Percentiles rank a stretch among this genome's conserved stretches.
Conservation (phyloP, 371 early-diverging fungal genomes). For the Smittium culicis region DNA sequence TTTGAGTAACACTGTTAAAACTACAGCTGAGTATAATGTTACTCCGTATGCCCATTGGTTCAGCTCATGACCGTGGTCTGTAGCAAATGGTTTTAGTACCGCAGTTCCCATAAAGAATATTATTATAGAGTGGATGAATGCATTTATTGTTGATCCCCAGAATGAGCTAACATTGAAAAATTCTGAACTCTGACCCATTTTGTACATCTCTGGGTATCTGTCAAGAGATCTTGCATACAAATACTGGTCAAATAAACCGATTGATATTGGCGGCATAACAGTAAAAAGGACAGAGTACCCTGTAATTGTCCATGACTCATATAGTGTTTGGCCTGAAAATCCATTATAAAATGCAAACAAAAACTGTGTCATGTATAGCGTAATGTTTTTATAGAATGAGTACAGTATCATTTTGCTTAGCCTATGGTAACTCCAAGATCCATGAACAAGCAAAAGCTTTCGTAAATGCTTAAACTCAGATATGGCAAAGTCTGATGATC, state of each 20-base stretch:
- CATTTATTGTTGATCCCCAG: constrained; percentile 89
- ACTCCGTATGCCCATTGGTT: constrained; percentile 71
- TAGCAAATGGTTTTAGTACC: constrained; percentile 45
- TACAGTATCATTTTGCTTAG: constrained; percentile 72
- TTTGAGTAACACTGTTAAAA: constrained; percentile 67
- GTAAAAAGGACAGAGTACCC: constrained; percentile 84
- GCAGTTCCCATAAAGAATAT: constrained; percentile 46
- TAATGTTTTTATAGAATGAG: constrained; percentile 94
- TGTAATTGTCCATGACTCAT: constrained; percentile 88
- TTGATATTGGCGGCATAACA: constrained; percentile 69
- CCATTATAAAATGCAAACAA: constrained; percentile 87
- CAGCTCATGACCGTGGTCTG: constrained; percentile 44
- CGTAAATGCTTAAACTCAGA: constrained; percentile 82
- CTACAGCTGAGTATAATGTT: constrained; percentile 59
- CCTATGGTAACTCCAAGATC: constrained; percentile 85
- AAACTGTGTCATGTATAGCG: constrained; percentile 92
- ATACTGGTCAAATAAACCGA: constrained; percentile 90
- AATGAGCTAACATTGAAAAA: constrained; percentile 86
- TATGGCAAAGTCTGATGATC: constrained; percentile 92
- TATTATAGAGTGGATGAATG: constrained; percentile 79
- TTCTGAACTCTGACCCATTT: constrained; percentile 73
- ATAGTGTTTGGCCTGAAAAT: constrained; percentile 81
- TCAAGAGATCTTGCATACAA: constrained; percentile 83
- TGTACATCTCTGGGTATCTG: constrained; percentile 92
- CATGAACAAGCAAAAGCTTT: constrained; percentile 82